Evolutionary conservation across 2,329 filamentous ascomycete species (phyloP).

Genomic region (Spiromastix sp.): DNA sequence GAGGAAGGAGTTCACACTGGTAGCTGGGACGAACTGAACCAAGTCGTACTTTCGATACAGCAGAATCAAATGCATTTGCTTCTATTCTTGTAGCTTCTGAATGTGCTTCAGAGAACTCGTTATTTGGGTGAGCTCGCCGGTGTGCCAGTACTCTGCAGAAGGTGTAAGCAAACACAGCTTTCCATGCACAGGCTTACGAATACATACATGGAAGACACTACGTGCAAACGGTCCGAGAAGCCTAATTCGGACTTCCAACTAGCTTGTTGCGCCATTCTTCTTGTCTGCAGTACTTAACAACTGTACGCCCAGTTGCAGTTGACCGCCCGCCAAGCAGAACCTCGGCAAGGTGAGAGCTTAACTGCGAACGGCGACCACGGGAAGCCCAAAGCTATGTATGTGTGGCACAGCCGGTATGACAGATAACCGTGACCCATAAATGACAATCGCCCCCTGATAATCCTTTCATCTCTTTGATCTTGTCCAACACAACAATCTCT

Average conservation of each 20-base stretch:
- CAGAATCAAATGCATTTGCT: slow-evolving; percentile 28
- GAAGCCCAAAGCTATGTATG: too few species aligned
- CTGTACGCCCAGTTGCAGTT: too few species aligned
- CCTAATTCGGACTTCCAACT: slow-evolving; percentile 45
- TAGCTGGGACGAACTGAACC: too few species aligned
- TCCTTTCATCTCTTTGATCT: too few species aligned
- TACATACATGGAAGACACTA: slow-evolving; percentile 53
- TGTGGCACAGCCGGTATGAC: too few species aligned
- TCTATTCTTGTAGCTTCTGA: slow-evolving; percentile 57
- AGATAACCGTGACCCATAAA: too few species aligned
- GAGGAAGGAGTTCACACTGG: neutral
- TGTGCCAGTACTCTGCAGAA: slow-evolving; percentile 29
- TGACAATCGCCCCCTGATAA: too few species aligned
- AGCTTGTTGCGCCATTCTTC: slow-evolving; percentile 22
- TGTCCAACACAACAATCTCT: too few species aligned
- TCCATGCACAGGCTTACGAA: neutral
- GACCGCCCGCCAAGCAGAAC: too few species aligned
- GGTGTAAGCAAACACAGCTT: neutral
- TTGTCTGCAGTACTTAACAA: slow-evolving; percentile 12
- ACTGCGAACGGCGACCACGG: too few species aligned
- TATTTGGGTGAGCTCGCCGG: slow-evolving; percentile 34
- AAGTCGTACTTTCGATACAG: slow-evolving; percentile 25
- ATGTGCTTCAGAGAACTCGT: slow-evolving; percentile 39
- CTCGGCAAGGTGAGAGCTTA: too few species aligned
- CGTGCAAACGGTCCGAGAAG: slow-evolving; percentile 52